Conservation (phyloP, 2,329 filamentous ascomycete species). For the Arthrobotrys megalospora region DNA sequence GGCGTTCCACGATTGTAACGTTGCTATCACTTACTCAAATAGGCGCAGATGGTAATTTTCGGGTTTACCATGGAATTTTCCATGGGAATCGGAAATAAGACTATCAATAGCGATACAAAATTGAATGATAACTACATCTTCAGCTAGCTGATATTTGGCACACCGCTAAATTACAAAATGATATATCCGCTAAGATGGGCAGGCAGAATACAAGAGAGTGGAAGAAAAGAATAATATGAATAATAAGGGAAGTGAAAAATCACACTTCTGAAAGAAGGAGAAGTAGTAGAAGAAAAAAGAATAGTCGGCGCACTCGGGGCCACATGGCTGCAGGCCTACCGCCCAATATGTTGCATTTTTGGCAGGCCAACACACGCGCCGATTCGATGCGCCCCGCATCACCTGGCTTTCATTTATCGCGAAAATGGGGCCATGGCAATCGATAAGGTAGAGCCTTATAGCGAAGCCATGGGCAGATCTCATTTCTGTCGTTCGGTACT, state of each 20-base stretch:
- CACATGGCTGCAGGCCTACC: constrained; percentile 24
- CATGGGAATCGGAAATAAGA: constrained; percentile 13
- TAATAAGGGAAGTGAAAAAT: constrained; percentile 3
- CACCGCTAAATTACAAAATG: constrained; percentile 47
- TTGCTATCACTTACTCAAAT: constrained; percentile 10
- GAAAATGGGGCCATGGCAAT: constrained; percentile 16
- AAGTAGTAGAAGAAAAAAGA: too few species aligned
- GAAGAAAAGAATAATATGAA: constrained; percentile 9
- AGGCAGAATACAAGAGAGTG: constrained; percentile 12
- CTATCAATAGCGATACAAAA: constrained; percentile 1
- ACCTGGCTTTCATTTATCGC: neutral
- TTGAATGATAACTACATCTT: constrained; percentile 19
- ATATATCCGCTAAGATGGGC: constrained; percentile 44
- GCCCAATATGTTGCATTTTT: constrained; percentile 55
- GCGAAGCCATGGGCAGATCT: constrained; percentile 6
- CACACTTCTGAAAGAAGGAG: constrained; percentile 8
- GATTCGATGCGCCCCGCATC: neutral
- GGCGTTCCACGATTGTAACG: constrained; percentile 9
- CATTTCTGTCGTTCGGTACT: constrained; percentile 45
- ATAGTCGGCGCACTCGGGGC: constrained; percentile 29
- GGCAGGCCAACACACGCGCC: constrained; percentile 41
- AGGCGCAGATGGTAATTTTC: constrained; percentile 7
- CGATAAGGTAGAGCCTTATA: neutral
- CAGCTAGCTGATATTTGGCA: constrained; percentile 24
- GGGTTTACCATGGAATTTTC: constrained; percentile 16